These are phyloP conservation scores for Saccharomycopsis javanensis DNA, from an alignment of 805 yeast species.

Conservation along the genomic window DNA sequence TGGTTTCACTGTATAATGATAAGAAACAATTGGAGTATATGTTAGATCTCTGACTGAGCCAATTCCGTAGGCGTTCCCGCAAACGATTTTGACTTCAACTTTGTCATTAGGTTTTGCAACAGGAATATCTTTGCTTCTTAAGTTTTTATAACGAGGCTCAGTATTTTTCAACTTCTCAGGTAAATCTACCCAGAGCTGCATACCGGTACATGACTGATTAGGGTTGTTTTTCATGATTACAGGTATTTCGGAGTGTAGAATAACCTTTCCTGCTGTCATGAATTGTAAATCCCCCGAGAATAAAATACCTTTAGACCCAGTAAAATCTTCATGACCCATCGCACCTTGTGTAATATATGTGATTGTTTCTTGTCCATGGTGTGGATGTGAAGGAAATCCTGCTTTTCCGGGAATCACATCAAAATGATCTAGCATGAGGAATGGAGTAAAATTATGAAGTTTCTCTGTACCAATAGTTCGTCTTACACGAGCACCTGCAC, in stretches of 20 bases:
- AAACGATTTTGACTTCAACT: conserved; percentile 58
- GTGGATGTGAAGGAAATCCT: conserved; percentile 82
- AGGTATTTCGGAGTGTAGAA: conserved; percentile 84
- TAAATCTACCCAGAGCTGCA: conserved; percentile 84
- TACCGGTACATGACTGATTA: conserved; percentile 47
- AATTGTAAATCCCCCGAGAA: conserved; percentile 81
- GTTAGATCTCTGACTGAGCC: conserved; percentile 67
- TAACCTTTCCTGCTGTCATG: conserved; percentile 89
- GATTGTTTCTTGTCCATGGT: conserved; percentile 75
- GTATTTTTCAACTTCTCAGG: conserved; percentile 54
- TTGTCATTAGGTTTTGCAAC: conserved; percentile 54
- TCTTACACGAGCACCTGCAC: conserved; percentile 81
- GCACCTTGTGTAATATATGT: conserved; percentile 57
- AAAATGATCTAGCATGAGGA: conserved; percentile 75
- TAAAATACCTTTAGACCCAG: conserved; percentile 71
- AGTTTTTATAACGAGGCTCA: conserved; percentile 69
- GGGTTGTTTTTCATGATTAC: conserved; percentile 36
- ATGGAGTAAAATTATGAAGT: conserved; percentile 72
- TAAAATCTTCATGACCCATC: conserved; percentile 77
- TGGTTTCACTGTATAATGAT: conserved; percentile 54
- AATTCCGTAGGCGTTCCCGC: conserved; percentile 71
- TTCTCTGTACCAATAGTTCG: conserved; percentile 64
- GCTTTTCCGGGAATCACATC: conserved; percentile 49
- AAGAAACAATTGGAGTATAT: conserved; percentile 70
- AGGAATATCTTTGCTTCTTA: conserved; percentile 35